Percentiles rank a stretch among this genome's conserved stretches.
phyloP scores from a whole-genome alignment of 2,329 filamentous ascomycete genomes.

The Pseudogymnoascus pannorum region DNA sequence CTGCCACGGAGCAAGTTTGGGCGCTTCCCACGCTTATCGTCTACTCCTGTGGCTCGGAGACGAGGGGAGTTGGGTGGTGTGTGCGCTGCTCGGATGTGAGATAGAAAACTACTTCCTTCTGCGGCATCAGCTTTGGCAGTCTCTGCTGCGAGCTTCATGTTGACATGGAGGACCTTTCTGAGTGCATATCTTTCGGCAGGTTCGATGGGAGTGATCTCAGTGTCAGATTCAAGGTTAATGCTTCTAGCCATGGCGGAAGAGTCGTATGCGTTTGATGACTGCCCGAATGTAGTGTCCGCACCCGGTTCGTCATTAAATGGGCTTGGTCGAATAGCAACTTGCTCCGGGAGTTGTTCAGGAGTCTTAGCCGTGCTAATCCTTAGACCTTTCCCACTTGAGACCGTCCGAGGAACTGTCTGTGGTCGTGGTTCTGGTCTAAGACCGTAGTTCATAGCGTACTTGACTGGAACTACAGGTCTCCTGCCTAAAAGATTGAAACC shows the following conservation, averaged over 20 bases:
- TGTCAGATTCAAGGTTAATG: conserved; percentile 7
- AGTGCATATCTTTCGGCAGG: background rate
- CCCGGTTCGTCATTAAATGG: conserved; percentile 8
- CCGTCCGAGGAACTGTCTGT: background rate
- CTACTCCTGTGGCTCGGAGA: background rate
- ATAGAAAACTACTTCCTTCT: background rate
- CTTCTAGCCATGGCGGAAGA: conserved; percentile 9
- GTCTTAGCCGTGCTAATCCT: background rate
- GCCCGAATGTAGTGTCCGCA: conserved; percentile 10
- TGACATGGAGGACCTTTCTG: background rate
- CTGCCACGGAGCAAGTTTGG: background rate
- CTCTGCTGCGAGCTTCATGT: background rate
- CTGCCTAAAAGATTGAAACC: conserved; percentile 40
- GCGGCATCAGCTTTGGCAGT: background rate
- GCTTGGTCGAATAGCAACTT: background rate
- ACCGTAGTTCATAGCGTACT: conserved; percentile 24
- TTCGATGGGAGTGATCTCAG: background rate
- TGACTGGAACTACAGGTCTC: conserved; percentile 32
- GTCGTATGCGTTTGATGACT: conserved; percentile 6
- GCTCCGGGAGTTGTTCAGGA: background rate
- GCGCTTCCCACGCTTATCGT: background rate
- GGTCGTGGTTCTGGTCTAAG: conserved; percentile 19
- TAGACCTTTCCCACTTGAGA: background rate
- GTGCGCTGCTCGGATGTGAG: background rate
- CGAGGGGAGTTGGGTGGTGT: background rate